Evolutionary conservation across 331 rosid species (phyloP).

Genomic region (Acacia pycnantha): DNA sequence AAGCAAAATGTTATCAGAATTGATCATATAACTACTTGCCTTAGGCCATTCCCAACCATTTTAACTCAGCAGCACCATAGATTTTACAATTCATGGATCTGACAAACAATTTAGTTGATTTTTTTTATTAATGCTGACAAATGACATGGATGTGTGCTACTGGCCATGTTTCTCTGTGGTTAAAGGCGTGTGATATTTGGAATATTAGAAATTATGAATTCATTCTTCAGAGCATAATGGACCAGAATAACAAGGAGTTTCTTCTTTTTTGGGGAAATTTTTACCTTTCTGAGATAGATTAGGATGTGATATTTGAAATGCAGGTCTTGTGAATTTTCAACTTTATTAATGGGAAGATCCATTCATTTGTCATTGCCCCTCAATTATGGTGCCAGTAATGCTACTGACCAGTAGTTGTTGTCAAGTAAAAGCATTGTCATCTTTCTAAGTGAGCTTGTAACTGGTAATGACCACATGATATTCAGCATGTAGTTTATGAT

Average conservation of each 20-base stretch:
- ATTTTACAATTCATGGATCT: not conserved
- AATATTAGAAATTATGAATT: slow-evolving; percentile 1
- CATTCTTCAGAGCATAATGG: not conserved
- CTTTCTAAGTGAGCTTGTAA: not conserved
- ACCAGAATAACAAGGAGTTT: not conserved
- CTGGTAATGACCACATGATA: not conserved
- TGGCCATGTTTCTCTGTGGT: not conserved
- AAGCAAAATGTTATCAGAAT: not conserved
- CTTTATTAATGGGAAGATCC: not conserved
- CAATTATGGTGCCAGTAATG: not conserved
- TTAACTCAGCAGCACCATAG: not conserved
- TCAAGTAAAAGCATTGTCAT: not conserved
- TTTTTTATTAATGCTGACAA: not conserved
- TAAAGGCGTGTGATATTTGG: not conserved
- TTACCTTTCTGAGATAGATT: not conserved
- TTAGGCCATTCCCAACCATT: not conserved
- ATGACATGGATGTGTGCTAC: not conserved
- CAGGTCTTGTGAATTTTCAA: not conserved
- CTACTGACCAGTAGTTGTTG: not conserved
- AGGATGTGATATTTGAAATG: not conserved
- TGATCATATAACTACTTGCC: not conserved
- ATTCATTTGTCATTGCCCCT: not conserved
- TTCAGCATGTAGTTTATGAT: not conserved
- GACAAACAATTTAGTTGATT: not conserved
- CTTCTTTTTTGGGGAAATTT: not conserved